Conservation (phyloP, 306 rosid species). For the Malus orientalis region DNA sequence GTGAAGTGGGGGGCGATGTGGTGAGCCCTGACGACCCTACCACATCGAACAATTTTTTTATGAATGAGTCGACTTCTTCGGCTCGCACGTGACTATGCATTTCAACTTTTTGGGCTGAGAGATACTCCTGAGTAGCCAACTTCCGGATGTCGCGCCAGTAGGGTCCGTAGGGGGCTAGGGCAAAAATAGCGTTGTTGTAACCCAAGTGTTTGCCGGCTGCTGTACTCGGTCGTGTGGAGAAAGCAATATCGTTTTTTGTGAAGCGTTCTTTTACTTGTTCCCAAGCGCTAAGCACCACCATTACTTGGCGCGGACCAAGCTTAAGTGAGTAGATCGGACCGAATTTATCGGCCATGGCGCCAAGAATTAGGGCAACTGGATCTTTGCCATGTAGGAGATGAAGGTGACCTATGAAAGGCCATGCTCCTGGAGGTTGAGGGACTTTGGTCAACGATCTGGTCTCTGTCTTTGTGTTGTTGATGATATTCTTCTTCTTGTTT, state of each 20-base stretch:
- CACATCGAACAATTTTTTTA: too few species aligned
- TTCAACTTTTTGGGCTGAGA: conserved; percentile 26
- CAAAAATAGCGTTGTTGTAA: conserved; percentile 29
- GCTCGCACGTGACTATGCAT: conserved; percentile 29
- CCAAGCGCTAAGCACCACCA: conserved; percentile 15
- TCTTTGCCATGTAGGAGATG: conserved; percentile 3
- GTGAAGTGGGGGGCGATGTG: too few species aligned
- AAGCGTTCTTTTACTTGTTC: conserved; percentile 22
- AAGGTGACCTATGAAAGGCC: conserved; percentile 28
- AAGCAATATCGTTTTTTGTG: conserved; percentile 13
- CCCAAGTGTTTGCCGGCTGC: conserved; percentile 7
- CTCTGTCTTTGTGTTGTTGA: neutral
- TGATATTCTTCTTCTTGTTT: neutral
- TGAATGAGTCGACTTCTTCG: neutral
- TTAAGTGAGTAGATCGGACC: conserved; percentile 23
- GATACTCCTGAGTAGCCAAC: conserved; percentile 22
- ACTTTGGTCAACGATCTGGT: neutral
- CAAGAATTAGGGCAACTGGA: conserved; percentile 15
- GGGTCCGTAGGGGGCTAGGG: conserved; percentile 45
- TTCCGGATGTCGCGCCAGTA: conserved; percentile 61
- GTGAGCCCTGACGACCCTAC: too few species aligned
- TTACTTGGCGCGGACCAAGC: conserved; percentile 7
- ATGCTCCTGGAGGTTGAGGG: conserved; percentile 16
- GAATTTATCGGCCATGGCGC: conserved; percentile 13
- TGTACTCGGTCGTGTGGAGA: conserved; percentile 21